A percentile compares a stretch with the other conserved stretches of the same genome.
phyloP scores from a whole-genome alignment of 768 basidiomycete species.

The Mycena haematopus region DNA sequence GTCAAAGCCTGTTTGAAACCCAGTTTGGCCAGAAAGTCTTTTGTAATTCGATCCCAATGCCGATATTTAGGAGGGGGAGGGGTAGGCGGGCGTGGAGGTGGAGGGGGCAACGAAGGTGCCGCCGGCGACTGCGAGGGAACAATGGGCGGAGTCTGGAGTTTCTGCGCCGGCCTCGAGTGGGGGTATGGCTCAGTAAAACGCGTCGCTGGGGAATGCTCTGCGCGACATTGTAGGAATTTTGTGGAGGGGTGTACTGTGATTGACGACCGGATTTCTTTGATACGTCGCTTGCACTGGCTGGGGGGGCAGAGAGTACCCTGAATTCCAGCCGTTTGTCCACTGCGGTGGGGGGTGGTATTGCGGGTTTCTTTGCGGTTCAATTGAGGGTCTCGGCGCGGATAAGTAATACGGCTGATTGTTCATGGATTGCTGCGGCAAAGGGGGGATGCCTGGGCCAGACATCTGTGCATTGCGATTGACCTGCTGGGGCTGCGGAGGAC shows the following conservation, averaged over 20 bases:
- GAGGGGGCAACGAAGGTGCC: slow-evolving; percentile 7
- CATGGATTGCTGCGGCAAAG: background rate
- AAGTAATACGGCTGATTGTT: slow-evolving; percentile 3
- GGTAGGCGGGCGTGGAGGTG: slow-evolving; percentile 30
- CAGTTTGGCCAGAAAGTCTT: slow-evolving; percentile 57
- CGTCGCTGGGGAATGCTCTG: slow-evolving; percentile 18
- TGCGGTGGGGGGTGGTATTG: slow-evolving; percentile 4
- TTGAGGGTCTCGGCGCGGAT: background rate
- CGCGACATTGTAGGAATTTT: slow-evolving; percentile 6
- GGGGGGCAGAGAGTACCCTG: background rate
- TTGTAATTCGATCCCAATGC: slow-evolving; percentile 68
- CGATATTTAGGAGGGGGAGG: slow-evolving; percentile 53
- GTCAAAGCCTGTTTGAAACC: slow-evolving; percentile 63
- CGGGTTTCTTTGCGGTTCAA: slow-evolving; percentile 1
- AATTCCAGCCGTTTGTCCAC: slow-evolving; percentile 9
- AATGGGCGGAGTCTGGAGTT: slow-evolving; percentile 5
- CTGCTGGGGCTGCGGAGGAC: slow-evolving; percentile 2
- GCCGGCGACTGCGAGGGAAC: slow-evolving; percentile 7
- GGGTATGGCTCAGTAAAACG: slow-evolving; percentile 25
- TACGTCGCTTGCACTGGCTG: slow-evolving; percentile 10
- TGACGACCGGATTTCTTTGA: background rate
- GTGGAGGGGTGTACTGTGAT: slow-evolving; percentile 8
- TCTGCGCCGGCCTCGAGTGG: slow-evolving; percentile 12
- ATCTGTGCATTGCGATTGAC: background rate
- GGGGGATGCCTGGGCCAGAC: slow-evolving; percentile 7